Evolutionary conservation across 805 yeast species (phyloP).

Genomic region (Candida wancherniae): DNA sequence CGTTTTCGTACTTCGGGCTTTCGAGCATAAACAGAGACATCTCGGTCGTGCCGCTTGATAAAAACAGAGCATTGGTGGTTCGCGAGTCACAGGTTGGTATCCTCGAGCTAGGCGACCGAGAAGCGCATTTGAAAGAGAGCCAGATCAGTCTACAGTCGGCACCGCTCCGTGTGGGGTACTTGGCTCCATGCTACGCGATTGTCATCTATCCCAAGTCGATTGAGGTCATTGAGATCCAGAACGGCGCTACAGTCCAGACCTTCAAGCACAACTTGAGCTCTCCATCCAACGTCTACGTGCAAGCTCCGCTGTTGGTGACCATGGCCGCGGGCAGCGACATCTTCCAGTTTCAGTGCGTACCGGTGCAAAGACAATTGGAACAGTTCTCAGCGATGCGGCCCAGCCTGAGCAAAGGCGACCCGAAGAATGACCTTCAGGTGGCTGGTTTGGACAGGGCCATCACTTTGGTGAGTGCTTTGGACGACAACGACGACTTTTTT

Average conservation of each 20-base stretch:
- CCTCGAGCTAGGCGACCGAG: slow-evolving; percentile 10
- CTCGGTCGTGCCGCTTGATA: slow-evolving; percentile 17
- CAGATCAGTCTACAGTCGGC: slow-evolving; percentile 21
- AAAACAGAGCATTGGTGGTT: slow-evolving; percentile 20
- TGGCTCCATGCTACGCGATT: slow-evolving; percentile 32
- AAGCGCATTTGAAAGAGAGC: slow-evolving; percentile 13
- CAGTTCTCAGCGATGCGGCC: slow-evolving; percentile 26
- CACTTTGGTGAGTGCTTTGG: slow-evolving; percentile 24
- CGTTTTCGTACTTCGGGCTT: slow-evolving; percentile 39
- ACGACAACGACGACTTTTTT: slow-evolving; percentile 23
- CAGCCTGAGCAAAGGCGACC: slow-evolving; percentile 19
- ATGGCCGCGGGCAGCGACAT: slow-evolving; percentile 29
- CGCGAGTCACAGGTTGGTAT: slow-evolving; percentile 31
- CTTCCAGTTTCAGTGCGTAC: slow-evolving; percentile 25
- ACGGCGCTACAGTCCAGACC: slow-evolving; percentile 33
- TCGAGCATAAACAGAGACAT: slow-evolving; percentile 25
- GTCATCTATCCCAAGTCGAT: slow-evolving; percentile 27
- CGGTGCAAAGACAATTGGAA: slow-evolving; percentile 32
- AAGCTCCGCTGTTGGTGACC: slow-evolving; percentile 9
- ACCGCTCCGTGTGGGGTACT: slow-evolving; percentile 24
- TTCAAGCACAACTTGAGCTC: slow-evolving; percentile 29
- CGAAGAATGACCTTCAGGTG: slow-evolving; percentile 25
- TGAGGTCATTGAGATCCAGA: slow-evolving; percentile 31
- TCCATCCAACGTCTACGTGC: slow-evolving; percentile 17
- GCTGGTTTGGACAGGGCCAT: slow-evolving; percentile 34